Conservation (phyloP, 306 rosid genomes). For the Cicer bijugum region DNA sequence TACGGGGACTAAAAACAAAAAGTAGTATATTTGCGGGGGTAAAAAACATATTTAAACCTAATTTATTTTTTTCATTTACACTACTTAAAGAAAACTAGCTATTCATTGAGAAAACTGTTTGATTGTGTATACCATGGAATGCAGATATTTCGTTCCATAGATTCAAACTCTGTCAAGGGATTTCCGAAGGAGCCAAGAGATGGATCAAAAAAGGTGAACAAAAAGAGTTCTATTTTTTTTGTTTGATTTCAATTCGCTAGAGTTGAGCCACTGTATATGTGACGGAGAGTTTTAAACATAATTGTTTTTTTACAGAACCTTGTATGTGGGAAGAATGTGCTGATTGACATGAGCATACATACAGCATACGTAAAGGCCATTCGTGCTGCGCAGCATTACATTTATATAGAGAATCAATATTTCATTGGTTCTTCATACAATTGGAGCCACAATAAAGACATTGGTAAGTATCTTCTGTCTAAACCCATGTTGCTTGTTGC, state of each 20-base stretch:
- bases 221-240: slow-evolving; percentile 40
- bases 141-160: slow-evolving; percentile 95
- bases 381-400: slow-evolving; percentile 92
- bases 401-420: slow-evolving; percentile 94
- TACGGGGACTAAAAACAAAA: too few relatives aligned
- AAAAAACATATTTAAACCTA: too few relatives aligned
- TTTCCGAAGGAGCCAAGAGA: slow-evolving; percentile 89
- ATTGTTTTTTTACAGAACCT: slow-evolving; percentile 65
- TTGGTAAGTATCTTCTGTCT: slow-evolving; percentile 60
- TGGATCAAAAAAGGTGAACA: slow-evolving; percentile 67
- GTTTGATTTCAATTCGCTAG: slow-evolving; percentile 25
- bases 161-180: slow-evolving; percentile 84
- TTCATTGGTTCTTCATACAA: slow-evolving; percentile 92
- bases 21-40: too few relatives aligned
- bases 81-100: slow-evolving; percentile 11
- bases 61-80: slow-evolving; percentile 27
- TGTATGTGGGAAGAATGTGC: slow-evolving; percentile 90
- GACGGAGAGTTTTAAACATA: slow-evolving; percentile 40
- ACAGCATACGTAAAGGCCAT: slow-evolving; percentile 94
- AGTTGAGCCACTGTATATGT: slow-evolving; percentile 15
- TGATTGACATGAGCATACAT: slow-evolving; percentile 99
- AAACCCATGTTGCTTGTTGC: slow-evolving; percentile 25
- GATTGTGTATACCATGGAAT: slow-evolving; percentile 42
- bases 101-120: not conserved
- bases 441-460: slow-evolving; percentile 76